A percentile compares a stretch with the other conserved stretches of the same genome.
Evolutionary conservation across 202 grass and related monocot species (phyloP).

Genomic region (Dendrocalamus latiflorus): DNA sequence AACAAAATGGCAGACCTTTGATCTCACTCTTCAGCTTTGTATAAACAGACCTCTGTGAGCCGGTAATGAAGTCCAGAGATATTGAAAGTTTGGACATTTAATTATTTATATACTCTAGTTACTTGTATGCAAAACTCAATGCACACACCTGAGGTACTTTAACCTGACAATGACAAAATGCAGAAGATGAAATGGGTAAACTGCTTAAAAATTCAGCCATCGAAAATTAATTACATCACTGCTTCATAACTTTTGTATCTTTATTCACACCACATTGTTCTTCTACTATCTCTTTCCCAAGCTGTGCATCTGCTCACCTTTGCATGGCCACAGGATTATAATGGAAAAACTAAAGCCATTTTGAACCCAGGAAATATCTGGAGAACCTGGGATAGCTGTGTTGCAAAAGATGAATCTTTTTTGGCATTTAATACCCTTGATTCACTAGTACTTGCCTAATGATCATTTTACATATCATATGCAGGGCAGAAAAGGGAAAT

Average conservation of each 20-base stretch:
- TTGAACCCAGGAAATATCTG: neutral
- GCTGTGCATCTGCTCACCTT: neutral
- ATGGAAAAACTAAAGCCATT: neutral
- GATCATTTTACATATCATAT: neutral
- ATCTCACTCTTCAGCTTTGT: neutral
- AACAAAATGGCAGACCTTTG: neutral
- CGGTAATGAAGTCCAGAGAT: neutral
- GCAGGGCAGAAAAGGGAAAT: conserved; percentile 67
- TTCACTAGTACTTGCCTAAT: neutral
- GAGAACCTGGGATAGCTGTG: neutral
- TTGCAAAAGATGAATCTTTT: neutral
- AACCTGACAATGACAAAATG: neutral
- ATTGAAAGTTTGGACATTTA: neutral
- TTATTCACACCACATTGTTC: neutral
- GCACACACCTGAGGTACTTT: neutral
- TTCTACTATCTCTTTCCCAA: neutral
- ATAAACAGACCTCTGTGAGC: neutral
- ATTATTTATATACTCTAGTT: neutral
- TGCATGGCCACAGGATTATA: neutral
- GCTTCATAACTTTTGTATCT: neutral
- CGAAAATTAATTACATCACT: neutral
- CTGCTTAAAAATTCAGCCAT: neutral
- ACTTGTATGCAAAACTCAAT: neutral
- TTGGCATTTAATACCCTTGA: neutral
- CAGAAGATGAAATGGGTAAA: neutral